phyloP scores from a whole-genome alignment of 768 basidiomycete genomes.

The Kwoniella sp. region DNA sequence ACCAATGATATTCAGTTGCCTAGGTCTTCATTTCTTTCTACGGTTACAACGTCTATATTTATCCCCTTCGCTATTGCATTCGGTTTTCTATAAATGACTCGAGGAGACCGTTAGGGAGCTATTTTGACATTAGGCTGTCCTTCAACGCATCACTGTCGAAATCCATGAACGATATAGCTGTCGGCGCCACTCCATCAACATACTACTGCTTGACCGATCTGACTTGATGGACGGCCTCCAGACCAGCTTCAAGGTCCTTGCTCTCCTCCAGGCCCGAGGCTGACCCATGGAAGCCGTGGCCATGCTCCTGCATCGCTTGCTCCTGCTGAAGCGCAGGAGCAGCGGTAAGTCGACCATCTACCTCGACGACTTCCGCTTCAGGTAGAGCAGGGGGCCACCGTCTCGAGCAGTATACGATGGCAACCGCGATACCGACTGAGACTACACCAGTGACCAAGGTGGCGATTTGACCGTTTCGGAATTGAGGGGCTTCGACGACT shows the following conservation, averaged over 20 bases:
- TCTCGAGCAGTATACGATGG: slow-evolving; percentile 23
- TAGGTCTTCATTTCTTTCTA: no score
- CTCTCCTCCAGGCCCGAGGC: not conserved
- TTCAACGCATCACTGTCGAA: no score
- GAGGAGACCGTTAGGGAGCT: no score
- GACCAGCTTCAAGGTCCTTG: not conserved
- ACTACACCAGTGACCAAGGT: slow-evolving; percentile 46
- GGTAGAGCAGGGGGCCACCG: slow-evolving; percentile 25
- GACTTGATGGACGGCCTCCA: not conserved
- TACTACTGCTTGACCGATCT: not conserved
- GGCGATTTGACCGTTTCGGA: slow-evolving; percentile 67
- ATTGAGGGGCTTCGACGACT: slow-evolving; percentile 70
- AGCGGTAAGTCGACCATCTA: slow-evolving; percentile 9
- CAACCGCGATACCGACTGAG: slow-evolving; percentile 18
- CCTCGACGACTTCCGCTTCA: slow-evolving; percentile 3
- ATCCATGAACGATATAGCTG: no score
- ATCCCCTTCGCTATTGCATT: no score
- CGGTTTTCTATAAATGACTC: no score
- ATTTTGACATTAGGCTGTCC: no score
- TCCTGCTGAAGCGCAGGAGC: not conserved
- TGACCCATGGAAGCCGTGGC: not conserved
- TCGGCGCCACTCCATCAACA: no score
- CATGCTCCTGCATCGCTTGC: not conserved
- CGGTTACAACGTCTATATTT: no score
- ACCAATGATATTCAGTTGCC: no score